Evolutionary conservation across 2,329 filamentous ascomycete species (phyloP).

Genomic region (Colletotrichum sublineola): DNA sequence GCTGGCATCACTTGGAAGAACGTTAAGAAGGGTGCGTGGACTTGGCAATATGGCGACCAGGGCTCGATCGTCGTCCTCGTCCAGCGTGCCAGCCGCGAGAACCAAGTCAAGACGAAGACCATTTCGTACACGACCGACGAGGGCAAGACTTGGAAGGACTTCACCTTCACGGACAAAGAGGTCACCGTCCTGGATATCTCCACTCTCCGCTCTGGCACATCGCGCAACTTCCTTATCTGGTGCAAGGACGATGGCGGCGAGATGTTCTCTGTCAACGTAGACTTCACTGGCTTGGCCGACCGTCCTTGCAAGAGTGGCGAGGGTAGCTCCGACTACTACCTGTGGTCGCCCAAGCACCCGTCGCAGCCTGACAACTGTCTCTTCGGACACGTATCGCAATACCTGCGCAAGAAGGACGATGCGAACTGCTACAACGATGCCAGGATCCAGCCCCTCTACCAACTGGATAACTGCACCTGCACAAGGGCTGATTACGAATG

Average conservation of each 20-base stretch:
- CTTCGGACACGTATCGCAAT: constrained; percentile 91
- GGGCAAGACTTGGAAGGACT: constrained; percentile 82
- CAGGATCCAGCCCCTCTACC: constrained; percentile 78
- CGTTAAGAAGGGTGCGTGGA: constrained; percentile 88
- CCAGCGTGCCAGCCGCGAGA: constrained; percentile 76
- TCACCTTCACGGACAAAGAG: constrained; percentile 78
- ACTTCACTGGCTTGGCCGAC: constrained; percentile 86
- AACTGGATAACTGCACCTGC: constrained; percentile 85
- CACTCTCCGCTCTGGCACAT: constrained; percentile 89
- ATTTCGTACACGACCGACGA: constrained; percentile 86
- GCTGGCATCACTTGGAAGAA: constrained; percentile 91
- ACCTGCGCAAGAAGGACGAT: constrained; percentile 89
- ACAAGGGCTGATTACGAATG: constrained; percentile 92
- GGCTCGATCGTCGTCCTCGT: constrained; percentile 93
- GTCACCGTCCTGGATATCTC: constrained; percentile 85
- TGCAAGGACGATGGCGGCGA: constrained; percentile 69
- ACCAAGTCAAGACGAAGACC: constrained; percentile 74
- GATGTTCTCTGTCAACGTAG: constrained; percentile 83
- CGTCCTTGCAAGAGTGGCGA: constrained; percentile 79
- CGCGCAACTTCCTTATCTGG: constrained; percentile 94
- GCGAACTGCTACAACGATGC: constrained; percentile 85
- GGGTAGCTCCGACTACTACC: constrained; percentile 72
- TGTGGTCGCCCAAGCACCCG: constrained; percentile 92
- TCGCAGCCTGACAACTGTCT: constrained; percentile 83
- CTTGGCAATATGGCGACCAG: constrained; percentile 96